Conservation (phyloP, 2,329 filamentous ascomycete species). For the Penicillium sp. region DNA sequence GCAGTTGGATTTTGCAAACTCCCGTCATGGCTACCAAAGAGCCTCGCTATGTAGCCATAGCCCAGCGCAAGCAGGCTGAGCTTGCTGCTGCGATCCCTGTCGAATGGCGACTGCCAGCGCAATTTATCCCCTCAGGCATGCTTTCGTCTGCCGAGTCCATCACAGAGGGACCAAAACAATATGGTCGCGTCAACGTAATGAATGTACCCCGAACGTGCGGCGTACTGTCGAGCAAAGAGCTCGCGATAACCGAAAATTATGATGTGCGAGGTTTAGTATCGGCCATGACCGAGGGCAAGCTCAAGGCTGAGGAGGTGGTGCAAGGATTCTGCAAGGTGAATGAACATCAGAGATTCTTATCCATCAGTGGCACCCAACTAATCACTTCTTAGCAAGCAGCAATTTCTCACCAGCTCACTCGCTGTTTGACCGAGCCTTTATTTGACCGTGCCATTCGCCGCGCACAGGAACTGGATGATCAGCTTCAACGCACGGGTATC, state of each 20-base stretch:
- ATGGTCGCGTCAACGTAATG: slow-evolving; percentile 39
- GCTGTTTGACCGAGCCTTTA: slow-evolving; percentile 51
- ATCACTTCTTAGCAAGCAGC: slow-evolving; percentile 29
- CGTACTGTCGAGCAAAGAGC: slow-evolving; percentile 47
- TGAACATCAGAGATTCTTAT: neutral
- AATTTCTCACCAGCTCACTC: slow-evolving; percentile 39
- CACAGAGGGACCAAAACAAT: slow-evolving; percentile 26
- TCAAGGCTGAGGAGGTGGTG: slow-evolving; percentile 44
- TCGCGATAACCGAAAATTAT: slow-evolving; percentile 52
- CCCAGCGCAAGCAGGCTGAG: slow-evolving; percentile 36
- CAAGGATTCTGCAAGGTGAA: slow-evolving; percentile 51
- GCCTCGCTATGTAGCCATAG: slow-evolving; percentile 30
- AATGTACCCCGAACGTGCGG: slow-evolving; percentile 50
- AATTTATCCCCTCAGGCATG: slow-evolving; percentile 32
- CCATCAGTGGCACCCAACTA: neutral
- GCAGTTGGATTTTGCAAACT: neutral
- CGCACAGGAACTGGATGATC: slow-evolving; percentile 46
- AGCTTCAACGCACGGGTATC: slow-evolving; percentile 36
- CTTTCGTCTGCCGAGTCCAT: slow-evolving; percentile 35
- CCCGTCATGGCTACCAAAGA: slow-evolving; percentile 17
- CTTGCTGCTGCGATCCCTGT: slow-evolving; percentile 36
- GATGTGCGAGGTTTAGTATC: slow-evolving; percentile 40
- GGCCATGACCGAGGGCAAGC: slow-evolving; percentile 30
- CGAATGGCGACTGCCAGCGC: slow-evolving; percentile 35
- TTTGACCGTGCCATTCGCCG: slow-evolving; percentile 47